Percentiles rank a stretch among this genome's conserved stretches.
phyloP scores from a whole-genome alignment of 306 rosid genomes.

The Quercus ilex region DNA sequence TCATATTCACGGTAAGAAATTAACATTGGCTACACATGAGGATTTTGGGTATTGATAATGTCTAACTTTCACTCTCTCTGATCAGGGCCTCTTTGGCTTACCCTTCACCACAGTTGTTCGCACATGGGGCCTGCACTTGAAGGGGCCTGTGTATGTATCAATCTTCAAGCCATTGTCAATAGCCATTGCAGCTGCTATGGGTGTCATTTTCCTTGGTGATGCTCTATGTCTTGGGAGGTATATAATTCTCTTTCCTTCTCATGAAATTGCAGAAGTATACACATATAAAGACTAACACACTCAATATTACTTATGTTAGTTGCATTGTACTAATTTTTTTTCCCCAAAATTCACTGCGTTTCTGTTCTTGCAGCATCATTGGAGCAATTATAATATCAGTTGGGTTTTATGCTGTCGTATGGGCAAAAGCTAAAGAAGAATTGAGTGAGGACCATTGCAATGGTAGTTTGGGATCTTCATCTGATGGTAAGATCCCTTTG shows the following conservation, averaged over 20 bases:
- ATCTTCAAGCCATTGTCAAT: conserved; percentile 37
- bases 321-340: background rate
- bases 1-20: conserved; percentile 42
- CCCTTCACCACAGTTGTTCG: conserved; percentile 36
- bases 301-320: too few species aligned
- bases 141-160: conserved; percentile 24
- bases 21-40: background rate
- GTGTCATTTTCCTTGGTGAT: conserved; percentile 36
- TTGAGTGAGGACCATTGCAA: background rate
- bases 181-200: conserved; percentile 28
- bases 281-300: too few species aligned
- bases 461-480: background rate
- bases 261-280: too few species aligned
- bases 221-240: conserved; percentile 30
- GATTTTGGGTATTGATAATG: background rate
- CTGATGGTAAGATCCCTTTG: conserved; percentile 27
- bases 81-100: conserved; percentile 25
- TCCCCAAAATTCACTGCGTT: background rate
- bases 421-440: conserved; percentile 51
- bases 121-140: conserved; percentile 25
- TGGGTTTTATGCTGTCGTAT: conserved; percentile 56
- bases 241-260: too few species aligned
- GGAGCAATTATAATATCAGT: conserved; percentile 44
- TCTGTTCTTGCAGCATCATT: conserved; percentile 33
- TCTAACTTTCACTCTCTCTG: background rate